Conservation (phyloP, 108 stramenopile genomes). For the Conticribra weissflogii region DNA sequence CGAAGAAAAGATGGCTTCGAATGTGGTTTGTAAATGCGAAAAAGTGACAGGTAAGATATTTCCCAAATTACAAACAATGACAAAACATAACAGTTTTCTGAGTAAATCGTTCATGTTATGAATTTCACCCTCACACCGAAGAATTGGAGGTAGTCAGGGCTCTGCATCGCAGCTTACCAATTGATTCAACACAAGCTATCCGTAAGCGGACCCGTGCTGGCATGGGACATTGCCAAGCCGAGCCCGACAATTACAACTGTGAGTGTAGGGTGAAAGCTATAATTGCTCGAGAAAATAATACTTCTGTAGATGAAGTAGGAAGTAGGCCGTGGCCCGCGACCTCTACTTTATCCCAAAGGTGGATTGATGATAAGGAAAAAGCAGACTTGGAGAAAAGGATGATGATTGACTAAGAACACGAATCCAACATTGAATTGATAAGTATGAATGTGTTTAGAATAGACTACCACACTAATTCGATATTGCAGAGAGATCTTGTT, state of each 20-base stretch:
- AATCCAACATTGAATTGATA: too few species aligned
- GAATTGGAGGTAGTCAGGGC: slow-evolving; percentile 80
- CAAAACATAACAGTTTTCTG: too few species aligned
- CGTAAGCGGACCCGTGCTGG: slow-evolving; percentile 78
- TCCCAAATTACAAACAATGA: too few species aligned
- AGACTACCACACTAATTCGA: too few species aligned
- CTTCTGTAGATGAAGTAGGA: slow-evolving; percentile 61
- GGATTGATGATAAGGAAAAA: slow-evolving; percentile 72
- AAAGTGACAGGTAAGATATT: slow-evolving; percentile 59
- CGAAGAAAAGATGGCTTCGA: slow-evolving; percentile 57
- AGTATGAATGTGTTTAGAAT: too few species aligned
- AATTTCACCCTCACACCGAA: too few species aligned
- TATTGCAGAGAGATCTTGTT: slow-evolving; percentile 20
- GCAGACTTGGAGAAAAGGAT: slow-evolving; percentile 54
- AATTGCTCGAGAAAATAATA: slow-evolving; percentile 69
- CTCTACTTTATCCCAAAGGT: slow-evolving; percentile 67
- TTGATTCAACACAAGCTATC: slow-evolving; percentile 78
- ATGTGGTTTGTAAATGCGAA: slow-evolving; percentile 84
- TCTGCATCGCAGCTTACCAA: slow-evolving; percentile 67
- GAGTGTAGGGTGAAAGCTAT: slow-evolving; percentile 74
- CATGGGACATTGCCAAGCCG: slow-evolving; percentile 73
- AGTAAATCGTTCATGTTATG: too few species aligned
- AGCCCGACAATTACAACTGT: slow-evolving; percentile 74
- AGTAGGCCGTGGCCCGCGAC: slow-evolving; percentile 84
- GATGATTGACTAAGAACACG: slow-evolving; percentile 6